Evolutionary conservation across 1,284 basidiomycete genomes (phyloP).

Genomic region (Flammula alnicola): DNA sequence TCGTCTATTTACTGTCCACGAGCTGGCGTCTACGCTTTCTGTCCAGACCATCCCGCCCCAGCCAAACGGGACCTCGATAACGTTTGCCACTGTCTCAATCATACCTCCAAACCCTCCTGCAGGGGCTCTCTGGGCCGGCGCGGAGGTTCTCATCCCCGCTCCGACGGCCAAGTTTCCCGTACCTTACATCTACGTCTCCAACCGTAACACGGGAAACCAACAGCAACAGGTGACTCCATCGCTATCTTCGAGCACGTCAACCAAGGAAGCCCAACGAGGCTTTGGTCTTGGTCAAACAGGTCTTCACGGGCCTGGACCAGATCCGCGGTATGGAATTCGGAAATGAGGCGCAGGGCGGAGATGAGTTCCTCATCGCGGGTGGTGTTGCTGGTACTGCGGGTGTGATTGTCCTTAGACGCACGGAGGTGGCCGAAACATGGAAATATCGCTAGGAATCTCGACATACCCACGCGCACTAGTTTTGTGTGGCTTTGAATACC

Average conservation of each 20-base stretch:
- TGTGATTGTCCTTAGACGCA: slow-evolving; percentile 56
- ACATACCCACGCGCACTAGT: slow-evolving; percentile 53
- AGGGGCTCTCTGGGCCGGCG: slow-evolving; percentile 55
- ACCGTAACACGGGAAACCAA: slow-evolving; percentile 62
- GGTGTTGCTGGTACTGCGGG: slow-evolving; percentile 59
- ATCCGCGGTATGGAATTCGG: slow-evolving; percentile 68
- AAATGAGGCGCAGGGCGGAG: slow-evolving; percentile 43
- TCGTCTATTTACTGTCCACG: slow-evolving; percentile 65
- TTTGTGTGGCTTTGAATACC: slow-evolving; percentile 53
- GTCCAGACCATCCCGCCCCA: slow-evolving; percentile 59
- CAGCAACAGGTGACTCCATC: slow-evolving; percentile 61
- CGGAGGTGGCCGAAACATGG: slow-evolving; percentile 55
- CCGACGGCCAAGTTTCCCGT: slow-evolving; percentile 50
- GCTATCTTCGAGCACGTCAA: slow-evolving; percentile 58
- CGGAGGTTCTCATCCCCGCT: slow-evolving; percentile 62
- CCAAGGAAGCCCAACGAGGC: slow-evolving; percentile 39
- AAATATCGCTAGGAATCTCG: slow-evolving; percentile 56
- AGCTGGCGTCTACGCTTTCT: slow-evolving; percentile 64
- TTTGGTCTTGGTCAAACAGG: slow-evolving; percentile 44
- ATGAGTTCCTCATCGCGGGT: slow-evolving; percentile 60
- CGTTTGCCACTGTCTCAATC: slow-evolving; percentile 60
- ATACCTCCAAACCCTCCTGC: slow-evolving; percentile 54
- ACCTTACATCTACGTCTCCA: slow-evolving; percentile 70
- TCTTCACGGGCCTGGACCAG: slow-evolving; percentile 67
- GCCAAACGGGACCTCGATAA: slow-evolving; percentile 51